These are phyloP conservation scores for Diaporthe citriasiana DNA, from an alignment of 2,329 filamentous ascomycete species.

Conservation along the genomic window DNA sequence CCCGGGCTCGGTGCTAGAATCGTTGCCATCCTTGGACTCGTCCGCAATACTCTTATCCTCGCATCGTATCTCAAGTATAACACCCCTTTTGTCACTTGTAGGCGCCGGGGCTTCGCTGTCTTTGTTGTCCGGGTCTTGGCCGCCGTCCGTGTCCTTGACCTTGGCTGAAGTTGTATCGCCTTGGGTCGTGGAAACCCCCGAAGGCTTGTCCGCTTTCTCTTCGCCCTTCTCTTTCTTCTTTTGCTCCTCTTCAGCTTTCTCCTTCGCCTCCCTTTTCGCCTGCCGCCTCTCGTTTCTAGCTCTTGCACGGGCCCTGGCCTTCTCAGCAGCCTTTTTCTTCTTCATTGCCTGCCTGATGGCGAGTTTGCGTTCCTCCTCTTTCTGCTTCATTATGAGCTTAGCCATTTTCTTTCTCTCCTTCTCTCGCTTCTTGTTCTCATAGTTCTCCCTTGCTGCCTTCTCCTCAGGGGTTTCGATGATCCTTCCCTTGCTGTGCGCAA, in stretches of 20 bases:
- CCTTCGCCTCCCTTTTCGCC: conserved; percentile 47
- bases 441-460: conserved; percentile 64
- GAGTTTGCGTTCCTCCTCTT: conserved; percentile 50
- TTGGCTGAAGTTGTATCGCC: background rate
- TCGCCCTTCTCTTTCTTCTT: conserved; percentile 50
- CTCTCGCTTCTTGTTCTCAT: conserved; percentile 59
- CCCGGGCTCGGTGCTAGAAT: conserved; percentile 41
- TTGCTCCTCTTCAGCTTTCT: conserved; percentile 50
- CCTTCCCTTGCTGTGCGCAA: conserved; percentile 72
- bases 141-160: conserved; percentile 27
- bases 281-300: conserved; percentile 56
- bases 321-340: conserved; percentile 50
- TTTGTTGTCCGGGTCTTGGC: conserved; percentile 47
- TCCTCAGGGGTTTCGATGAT: conserved; percentile 64
- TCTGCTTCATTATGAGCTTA: conserved; percentile 57
- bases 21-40: background rate
- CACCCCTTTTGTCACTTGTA: conserved; percentile 50
- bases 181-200: background rate
- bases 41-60: conserved; percentile 7
- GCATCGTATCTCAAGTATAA: conserved; percentile 51
- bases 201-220: conserved; percentile 26
- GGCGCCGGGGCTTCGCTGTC: conserved; percentile 48
- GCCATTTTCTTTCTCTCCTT: conserved; percentile 65
- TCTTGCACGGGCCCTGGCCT: conserved; percentile 44
- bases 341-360: conserved; percentile 57